A percentile compares a stretch with the other conserved stretches of the same genome.
Evolutionary conservation across 371 early-diverging fungal genomes (phyloP).

Genomic region (Umbelopsis sp.): DNA sequence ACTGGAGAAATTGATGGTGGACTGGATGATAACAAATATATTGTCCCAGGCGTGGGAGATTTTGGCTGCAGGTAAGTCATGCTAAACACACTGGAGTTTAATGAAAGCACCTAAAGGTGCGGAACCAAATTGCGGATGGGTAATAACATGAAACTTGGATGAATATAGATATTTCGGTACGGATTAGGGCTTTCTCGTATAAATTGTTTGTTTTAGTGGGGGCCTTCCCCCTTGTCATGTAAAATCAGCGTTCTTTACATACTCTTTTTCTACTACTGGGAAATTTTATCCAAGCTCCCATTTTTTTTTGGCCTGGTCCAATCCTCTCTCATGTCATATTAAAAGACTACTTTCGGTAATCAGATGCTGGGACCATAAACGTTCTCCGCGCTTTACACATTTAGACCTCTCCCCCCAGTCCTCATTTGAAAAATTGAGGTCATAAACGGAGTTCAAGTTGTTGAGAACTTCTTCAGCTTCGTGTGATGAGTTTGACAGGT

Average conservation of each 20-base stretch:
- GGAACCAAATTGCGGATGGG: background rate
- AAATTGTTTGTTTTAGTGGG: background rate
- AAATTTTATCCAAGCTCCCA: too few relatives aligned
- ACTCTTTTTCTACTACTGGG: too few relatives aligned
- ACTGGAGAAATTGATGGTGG: slow-evolving; percentile 84
- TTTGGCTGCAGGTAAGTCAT: slow-evolving; percentile 74
- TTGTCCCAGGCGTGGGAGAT: slow-evolving; percentile 94
- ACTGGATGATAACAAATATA: slow-evolving; percentile 83
- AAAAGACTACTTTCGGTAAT: too few relatives aligned
- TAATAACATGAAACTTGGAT: background rate
- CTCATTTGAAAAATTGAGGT: background rate
- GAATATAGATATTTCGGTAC: slow-evolving; percentile 54
- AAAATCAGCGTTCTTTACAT: background rate
- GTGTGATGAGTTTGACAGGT: slow-evolving; percentile 9
- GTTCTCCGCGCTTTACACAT: background rate
- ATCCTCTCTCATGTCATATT: too few relatives aligned
- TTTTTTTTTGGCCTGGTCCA: too few relatives aligned
- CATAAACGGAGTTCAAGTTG: too few relatives aligned
- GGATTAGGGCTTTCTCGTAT: slow-evolving; percentile 24
- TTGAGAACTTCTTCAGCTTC: background rate
- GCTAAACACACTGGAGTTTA: background rate
- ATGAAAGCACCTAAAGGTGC: slow-evolving; percentile 12
- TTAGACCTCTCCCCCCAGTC: too few relatives aligned
- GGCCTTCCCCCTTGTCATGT: background rate
- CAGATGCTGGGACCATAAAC: too few relatives aligned